Percentiles rank a stretch among this genome's conserved stretches.
Evolutionary conservation across 2,329 filamentous ascomycete genomes (phyloP).

Genomic region (Pseudocercospora vitis): DNA sequence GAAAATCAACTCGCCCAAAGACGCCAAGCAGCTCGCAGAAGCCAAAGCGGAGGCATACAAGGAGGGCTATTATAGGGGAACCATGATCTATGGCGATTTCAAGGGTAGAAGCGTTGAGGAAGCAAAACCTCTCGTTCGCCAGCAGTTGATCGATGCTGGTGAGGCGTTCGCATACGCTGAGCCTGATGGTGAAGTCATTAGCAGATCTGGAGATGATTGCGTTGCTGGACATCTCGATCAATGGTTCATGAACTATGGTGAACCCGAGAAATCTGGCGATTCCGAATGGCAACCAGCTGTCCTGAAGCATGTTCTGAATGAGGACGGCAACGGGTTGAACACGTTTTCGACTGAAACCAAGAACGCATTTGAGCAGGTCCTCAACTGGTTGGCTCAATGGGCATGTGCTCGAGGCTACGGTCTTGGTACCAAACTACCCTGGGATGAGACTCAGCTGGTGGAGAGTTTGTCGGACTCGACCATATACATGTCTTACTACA

Average conservation of each 20-base stretch:
- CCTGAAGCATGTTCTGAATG: slow-evolving; percentile 68
- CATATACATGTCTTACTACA: slow-evolving; percentile 83
- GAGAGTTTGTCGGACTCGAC: slow-evolving; percentile 91
- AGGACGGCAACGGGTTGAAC: slow-evolving; percentile 68
- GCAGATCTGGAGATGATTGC: slow-evolving; percentile 86
- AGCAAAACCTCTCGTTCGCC: slow-evolving; percentile 81
- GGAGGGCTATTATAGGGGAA: slow-evolving; percentile 95
- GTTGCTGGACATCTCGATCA: slow-evolving; percentile 92
- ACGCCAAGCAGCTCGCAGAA: slow-evolving; percentile 83
- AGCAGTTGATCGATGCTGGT: slow-evolving; percentile 71
- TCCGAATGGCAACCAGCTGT: slow-evolving; percentile 75
- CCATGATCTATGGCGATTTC: slow-evolving; percentile 83
- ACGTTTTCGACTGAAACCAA: slow-evolving; percentile 66
- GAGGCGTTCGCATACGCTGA: slow-evolving; percentile 91
- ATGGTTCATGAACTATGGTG: slow-evolving; percentile 96
- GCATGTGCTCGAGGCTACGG: slow-evolving; percentile 90
- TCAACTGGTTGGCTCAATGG: slow-evolving; percentile 95
- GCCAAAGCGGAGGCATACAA: slow-evolving; percentile 97
- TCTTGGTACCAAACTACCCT: slow-evolving; percentile 89
- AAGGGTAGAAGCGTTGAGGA: slow-evolving; percentile 82
- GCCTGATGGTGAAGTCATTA: slow-evolving; percentile 85
- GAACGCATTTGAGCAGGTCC: slow-evolving; percentile 71
- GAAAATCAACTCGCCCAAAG: slow-evolving; percentile 96
- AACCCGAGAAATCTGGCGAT: slow-evolving; percentile 63
- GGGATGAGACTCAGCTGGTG: slow-evolving; percentile 87